Base-by-base conservation (phyloP, 2,329 filamentous ascomycete species). In the Cercospora sp. region DNA sequence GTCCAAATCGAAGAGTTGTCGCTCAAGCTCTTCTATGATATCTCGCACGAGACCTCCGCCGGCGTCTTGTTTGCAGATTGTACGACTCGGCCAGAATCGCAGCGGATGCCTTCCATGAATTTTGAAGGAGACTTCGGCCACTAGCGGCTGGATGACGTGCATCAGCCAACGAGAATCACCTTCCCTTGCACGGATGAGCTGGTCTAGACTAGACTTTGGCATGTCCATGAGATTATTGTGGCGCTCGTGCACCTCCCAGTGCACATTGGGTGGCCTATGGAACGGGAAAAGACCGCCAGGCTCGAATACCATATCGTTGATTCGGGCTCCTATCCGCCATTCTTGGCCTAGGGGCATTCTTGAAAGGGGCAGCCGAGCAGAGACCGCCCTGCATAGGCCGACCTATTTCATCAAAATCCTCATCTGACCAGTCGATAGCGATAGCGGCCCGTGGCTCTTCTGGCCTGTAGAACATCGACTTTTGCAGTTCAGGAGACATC, bases 391-490 rank as follows among this genome's bases (percentile, higher is more conserved):
- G 49, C 49, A 26, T n/a, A 28, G 34, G 60, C 3, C 34, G 26
- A 63, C 40, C 30, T 34, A 13, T 43, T 9, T 40, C 58, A 30
- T 37, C 21, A 3, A 26, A 24, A 45, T 61, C 59, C 5, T 61
- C 32, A 45, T 30, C 9, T 12, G 13, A 9, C 16, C 59, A 24
- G n/a, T n/a, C 24, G 26, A n/a, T 55, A 3, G 43, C 21, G 40
- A 37, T 53, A 18, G n/a, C 37, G 37, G 21, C 18, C 28, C 16
- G 12, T 13, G 43, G n/a, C 26, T 63, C 26, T 18, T 63, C 61
- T 45, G 61, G 10, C 43, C 49, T 49, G 43, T 63, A 34, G 12
- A 63, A 55, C 26, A 63, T 63, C 9, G 61, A n/a, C 2, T 63
- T 45, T 16, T 18, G 61, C 9, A 21, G 30, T 51, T 37, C 28